Evolutionary conservation across 2,329 filamentous ascomycete species (phyloP).

Genomic region (Ceratocystis destructans): DNA sequence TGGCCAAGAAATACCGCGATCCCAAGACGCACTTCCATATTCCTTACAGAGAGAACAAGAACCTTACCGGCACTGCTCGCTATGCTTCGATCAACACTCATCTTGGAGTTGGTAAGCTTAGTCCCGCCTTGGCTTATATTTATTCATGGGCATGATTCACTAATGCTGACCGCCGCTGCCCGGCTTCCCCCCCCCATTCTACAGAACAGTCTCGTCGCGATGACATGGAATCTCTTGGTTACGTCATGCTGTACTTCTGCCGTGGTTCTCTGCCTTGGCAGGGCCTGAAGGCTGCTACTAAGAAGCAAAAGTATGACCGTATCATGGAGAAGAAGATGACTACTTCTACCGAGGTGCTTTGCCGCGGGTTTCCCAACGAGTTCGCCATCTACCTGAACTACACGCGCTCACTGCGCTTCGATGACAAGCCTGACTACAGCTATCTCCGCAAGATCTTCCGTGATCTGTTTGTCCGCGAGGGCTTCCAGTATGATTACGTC

Average conservation of each 20-base stretch:
- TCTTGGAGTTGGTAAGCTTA: conserved; percentile 65
- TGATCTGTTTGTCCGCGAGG: conserved; percentile 94
- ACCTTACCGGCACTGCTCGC: conserved; percentile 93
- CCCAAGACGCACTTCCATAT: conserved; percentile 99
- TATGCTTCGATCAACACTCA: conserved; percentile 99
- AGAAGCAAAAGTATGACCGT: conserved; percentile 99
- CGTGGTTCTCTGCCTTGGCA: conserved; percentile 98
- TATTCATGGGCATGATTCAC: too few relatives aligned
- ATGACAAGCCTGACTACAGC: conserved; percentile 99
- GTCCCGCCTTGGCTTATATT: background rate
- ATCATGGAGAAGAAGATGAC: conserved; percentile 99
- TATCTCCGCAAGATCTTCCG: conserved; percentile 99
- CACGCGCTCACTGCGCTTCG: conserved; percentile 93
- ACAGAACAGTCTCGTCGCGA: conserved; percentile 92
- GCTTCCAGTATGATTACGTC: conserved; percentile 99
- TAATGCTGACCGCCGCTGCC: background rate
- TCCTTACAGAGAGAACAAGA: conserved; percentile 99
- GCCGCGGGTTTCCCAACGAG: conserved; percentile 97
- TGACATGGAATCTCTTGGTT: conserved; percentile 97
- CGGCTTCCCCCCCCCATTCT: background rate
- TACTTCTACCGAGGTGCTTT: conserved; percentile 93
- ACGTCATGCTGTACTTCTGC: conserved; percentile 99
- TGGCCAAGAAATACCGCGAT: conserved; percentile 99
- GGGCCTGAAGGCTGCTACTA: conserved; percentile 93
- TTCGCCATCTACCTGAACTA: conserved; percentile 99